Evolutionary conservation across 345 rosid genomes (phyloP).

Genomic region (Eucalyptus sp.): DNA sequence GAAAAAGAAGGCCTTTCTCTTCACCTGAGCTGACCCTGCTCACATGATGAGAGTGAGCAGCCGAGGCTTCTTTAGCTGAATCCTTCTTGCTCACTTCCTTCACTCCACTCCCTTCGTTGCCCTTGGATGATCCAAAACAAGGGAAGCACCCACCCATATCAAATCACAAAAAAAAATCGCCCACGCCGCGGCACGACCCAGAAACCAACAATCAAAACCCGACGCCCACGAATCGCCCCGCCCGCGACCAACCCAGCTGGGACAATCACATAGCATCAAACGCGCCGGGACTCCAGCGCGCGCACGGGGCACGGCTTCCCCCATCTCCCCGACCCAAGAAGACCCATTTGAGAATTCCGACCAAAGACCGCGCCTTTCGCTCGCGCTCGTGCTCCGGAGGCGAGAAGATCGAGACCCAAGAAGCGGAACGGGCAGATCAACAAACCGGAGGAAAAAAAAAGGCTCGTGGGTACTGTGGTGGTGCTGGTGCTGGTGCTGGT

Average conservation of each 20-base stretch:
- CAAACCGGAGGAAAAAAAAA: slow-evolving; percentile 42
- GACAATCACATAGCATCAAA: slow-evolving; percentile 8
- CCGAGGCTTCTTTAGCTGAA: slow-evolving; percentile 71
- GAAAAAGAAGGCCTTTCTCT: not conserved
- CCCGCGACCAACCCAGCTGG: not conserved
- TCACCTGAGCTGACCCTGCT: slow-evolving; percentile 60
- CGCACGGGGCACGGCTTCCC: not conserved
- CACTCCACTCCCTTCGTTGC: slow-evolving; percentile 36
- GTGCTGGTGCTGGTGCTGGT: not conserved
- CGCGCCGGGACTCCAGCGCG: slow-evolving; percentile 6
- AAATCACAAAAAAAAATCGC: slow-evolving; percentile 5
- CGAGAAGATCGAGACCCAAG: slow-evolving; percentile 42
- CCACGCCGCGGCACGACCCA: not conserved
- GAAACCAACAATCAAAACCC: slow-evolving; percentile 6
- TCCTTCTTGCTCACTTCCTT: slow-evolving; percentile 71
- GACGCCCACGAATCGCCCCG: not conserved
- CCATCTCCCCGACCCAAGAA: not conserved
- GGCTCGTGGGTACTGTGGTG: slow-evolving; percentile 17
- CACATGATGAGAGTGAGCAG: slow-evolving; percentile 57
- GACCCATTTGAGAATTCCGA: slow-evolving; percentile 1
- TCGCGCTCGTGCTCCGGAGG: slow-evolving; percentile 12
- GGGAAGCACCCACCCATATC: slow-evolving; percentile 98
- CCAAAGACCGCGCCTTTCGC: not conserved
- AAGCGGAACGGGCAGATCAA: slow-evolving; percentile 53
- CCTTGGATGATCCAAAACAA: slow-evolving; percentile 88